Evolutionary conservation across 129 eudicot species (phyloP), one percentile per base, ranked within the genome.

Genomic region (Helichrysum umbraculigerum): DNA sequence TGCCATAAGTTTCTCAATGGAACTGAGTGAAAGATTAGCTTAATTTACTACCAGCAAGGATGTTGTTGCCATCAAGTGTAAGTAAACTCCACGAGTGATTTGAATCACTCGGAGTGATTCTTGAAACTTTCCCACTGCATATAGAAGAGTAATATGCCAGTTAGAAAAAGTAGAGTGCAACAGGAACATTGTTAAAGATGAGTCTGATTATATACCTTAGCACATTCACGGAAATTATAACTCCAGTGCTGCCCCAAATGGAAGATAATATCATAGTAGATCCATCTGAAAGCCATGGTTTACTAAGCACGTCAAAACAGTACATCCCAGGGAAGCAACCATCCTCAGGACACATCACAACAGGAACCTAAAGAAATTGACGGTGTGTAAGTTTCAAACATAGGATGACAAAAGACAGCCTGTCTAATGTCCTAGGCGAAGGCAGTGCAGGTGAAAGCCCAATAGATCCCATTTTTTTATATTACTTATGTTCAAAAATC

Each of bases 261-360:
- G 99, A 95, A 56, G 97, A 79, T 65, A 95, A 71, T 66, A 95
- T 87, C 81, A 91, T 78, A n/a, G 97, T 89, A 71, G 66, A 78
- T 76, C 93, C 99, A 87, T 95, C 96, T 76, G 97, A 87, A 76
- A 95, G 97, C 97, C 97, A 95, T 8, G 99, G 99, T 42, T 80
- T 76, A 73, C 78, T 58, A 16, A 87, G 92, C 42, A 89, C 50
- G 34, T 70, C 77, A 15, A 71, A 73, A 70, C 88, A 81, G 81
- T 95, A 95, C 51, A 95, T 81, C 59, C 99, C 99, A n/a, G 99
- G 99, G 76, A 95, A 95, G 81, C 92, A 73, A 21, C 88, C 92
- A 80, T 91, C 96, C 70, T 87, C 90, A 19, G 97, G 86, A 80
- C 96, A 87, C 92, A 89, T 89, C 82, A 91, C 96, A 65, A 89